Base-by-base conservation (phyloP, 1,284 basidiomycete genomes). In the Trichosporon sp. region DNA sequence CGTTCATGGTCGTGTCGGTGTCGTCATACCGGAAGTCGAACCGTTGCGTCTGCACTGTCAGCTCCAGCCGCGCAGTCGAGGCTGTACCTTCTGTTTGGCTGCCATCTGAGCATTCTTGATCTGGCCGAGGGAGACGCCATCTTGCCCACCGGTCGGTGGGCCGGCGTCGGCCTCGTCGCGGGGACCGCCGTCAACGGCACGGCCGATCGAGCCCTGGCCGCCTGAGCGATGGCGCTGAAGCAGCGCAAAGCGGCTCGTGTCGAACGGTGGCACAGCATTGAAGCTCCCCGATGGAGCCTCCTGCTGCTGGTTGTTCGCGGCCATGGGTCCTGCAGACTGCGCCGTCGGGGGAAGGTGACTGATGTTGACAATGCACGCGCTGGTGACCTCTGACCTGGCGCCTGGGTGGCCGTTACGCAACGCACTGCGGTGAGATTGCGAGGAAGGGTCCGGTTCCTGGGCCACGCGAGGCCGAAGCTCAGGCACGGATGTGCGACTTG, bases 1-100 rank as follows among this genome's bases (percentile, higher is more conserved):
- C 97, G 76, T 93, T 92, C 86, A 95, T 90, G 58, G 98, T 89
- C 18, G 91, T 92, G 82, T 98, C 94, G 77, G 96, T 92, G 80
- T 99, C 96, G 75, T 95, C 92, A 80, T 96, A 96, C 71, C 90
- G 88, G 83, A 92, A 95, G 84, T 94, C 92, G 81, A 92, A 95
- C 76, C 88, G 89, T 35, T 88, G 92, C 89, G 91, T 92, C 85
- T 76, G 64, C 31, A 11, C 25, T 3, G 47, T 65, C 51, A 68
- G 66, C 25, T 35, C 9, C 1, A 3, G 11, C 21, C 4, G 15
- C 35, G 12, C 3, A 9, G 4, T 15, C 3, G 2, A 8, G 32
- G 56, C 7, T 60, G 25, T 31, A 60, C 56, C 56, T 60, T 60
- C 27, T 60, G 56, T n/a, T 60, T 60, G 23, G 56, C 67, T 18